Evolutionary conservation across 192 early-diverging fungal genomes (phyloP).

Genomic region (Chytriomyces sp.): DNA sequence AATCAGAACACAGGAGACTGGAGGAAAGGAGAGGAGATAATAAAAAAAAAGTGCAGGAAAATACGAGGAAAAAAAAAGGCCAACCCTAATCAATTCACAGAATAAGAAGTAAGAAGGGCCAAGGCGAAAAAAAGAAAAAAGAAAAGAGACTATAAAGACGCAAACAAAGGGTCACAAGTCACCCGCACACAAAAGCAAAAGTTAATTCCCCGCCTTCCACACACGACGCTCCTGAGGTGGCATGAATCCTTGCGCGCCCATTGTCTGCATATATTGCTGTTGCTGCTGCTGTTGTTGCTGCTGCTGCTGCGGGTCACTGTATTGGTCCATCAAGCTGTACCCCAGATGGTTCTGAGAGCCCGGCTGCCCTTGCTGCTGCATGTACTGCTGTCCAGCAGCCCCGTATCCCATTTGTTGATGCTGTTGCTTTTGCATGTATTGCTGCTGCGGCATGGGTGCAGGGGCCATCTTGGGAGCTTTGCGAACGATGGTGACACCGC

Average conservation of each 20-base stretch:
- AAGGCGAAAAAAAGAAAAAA: background rate
- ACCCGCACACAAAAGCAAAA: background rate
- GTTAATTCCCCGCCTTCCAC: constrained; percentile 45
- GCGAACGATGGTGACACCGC: constrained; percentile 64
- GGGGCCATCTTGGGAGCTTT: constrained; percentile 50
- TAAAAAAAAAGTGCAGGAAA: constrained; percentile 1
- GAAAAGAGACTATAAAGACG: background rate
- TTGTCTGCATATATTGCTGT: constrained; percentile 8
- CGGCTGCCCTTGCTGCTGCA: constrained; percentile 2
- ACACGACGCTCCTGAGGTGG: constrained; percentile 41
- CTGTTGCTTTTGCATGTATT: constrained; percentile 25
- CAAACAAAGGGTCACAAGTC: background rate
- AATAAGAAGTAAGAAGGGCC: background rate
- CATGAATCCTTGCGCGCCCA: constrained; percentile 27
- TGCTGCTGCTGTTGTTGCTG: constrained; percentile 14
- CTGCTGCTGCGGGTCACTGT: background rate
- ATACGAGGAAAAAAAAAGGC: background rate
- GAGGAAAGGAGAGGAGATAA: background rate
- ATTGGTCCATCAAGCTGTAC: constrained; percentile 3
- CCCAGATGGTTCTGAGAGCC: background rate
- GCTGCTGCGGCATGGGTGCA: constrained; percentile 14
- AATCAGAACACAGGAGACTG: background rate
- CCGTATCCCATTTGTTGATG: constrained; percentile 6
- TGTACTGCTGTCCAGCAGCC: background rate
- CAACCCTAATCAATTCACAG: too few relatives aligned